A percentile compares a stretch with the other conserved stretches of the same genome.
Conservation (phyloP, 2,329 filamentous ascomycete species). For the Acarospora socialis region DNA sequence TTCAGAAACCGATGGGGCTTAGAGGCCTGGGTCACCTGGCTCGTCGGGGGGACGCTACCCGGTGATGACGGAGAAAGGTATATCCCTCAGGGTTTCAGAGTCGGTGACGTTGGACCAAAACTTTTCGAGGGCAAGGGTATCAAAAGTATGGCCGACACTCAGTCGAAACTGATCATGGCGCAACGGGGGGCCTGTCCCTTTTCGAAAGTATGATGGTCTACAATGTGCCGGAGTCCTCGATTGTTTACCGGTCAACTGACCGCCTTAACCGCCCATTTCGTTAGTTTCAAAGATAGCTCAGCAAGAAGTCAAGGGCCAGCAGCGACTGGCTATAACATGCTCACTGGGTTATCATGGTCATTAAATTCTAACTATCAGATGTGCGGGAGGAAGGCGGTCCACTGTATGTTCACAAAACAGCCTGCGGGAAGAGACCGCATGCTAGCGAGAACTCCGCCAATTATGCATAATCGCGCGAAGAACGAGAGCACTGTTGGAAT, state of each 20-base stretch:
- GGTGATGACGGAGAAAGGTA: conserved; percentile 13
- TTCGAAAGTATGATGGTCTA: not conserved
- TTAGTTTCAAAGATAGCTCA: too few species aligned
- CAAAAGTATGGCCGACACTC: conserved; percentile 23
- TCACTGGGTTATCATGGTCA: too few species aligned
- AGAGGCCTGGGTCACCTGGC: conserved; percentile 12
- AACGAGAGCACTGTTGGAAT: conserved; percentile 7
- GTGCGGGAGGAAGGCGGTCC: conserved; percentile 8
- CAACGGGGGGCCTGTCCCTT: conserved; percentile 12
- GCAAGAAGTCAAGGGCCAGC: too few species aligned
- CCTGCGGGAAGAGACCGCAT: conserved; percentile 5
- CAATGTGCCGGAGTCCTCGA: too few species aligned
- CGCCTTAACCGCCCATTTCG: too few species aligned
- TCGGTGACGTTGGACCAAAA: conserved; percentile 10
- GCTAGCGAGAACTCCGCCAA: conserved; percentile 7
- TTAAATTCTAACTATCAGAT: conserved; percentile 6
- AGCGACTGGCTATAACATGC: too few species aligned
- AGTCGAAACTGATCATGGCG: conserved; percentile 8
- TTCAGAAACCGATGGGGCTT: conserved; percentile 14
- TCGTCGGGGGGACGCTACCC: conserved; percentile 15
- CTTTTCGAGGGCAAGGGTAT: conserved; percentile 20
- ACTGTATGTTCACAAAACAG: conserved; percentile 7
- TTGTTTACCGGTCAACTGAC: too few species aligned
- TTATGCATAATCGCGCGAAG: conserved; percentile 4
- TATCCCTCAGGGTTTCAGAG: conserved; percentile 8